phyloP scores from a whole-genome alignment of 1,284 basidiomycete species.

The Leccinum colubrinum region DNA sequence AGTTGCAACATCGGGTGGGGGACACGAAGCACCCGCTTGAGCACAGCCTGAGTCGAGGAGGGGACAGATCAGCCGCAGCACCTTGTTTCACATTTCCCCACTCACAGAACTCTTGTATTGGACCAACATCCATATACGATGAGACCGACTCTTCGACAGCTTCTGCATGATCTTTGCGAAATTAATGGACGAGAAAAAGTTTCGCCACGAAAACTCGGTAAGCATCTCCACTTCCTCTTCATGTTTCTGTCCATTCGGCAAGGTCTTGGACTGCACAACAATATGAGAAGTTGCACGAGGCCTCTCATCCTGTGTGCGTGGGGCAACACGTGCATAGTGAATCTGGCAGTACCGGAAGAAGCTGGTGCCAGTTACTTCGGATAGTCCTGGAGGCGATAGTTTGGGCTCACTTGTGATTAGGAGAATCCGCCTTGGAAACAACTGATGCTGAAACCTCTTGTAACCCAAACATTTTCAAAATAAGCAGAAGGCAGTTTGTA shows the following conservation, averaged over 20 bases:
- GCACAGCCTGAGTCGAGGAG: slow-evolving; percentile 64
- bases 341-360: slow-evolving; percentile 94
- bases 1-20: slow-evolving; percentile 93
- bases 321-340: slow-evolving; percentile 65
- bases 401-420: slow-evolving; percentile 71
- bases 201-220: slow-evolving; percentile 95
- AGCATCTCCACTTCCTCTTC: slow-evolving; percentile 91
- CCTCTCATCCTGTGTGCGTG: slow-evolving; percentile 57
- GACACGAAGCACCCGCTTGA: slow-evolving; percentile 93
- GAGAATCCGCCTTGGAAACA: slow-evolving; percentile 85
- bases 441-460: slow-evolving; percentile 88
- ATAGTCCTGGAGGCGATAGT: slow-evolving; percentile 1
- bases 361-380: slow-evolving; percentile 41
- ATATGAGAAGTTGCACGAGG: slow-evolving; percentile 56
- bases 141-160: slow-evolving; percentile 91
- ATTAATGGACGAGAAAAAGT: slow-evolving; percentile 98
- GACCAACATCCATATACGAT: slow-evolving; percentile 93
- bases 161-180: slow-evolving; percentile 99
- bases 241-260: slow-evolving; percentile 69
- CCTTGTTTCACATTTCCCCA: slow-evolving; percentile 11
- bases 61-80: slow-evolving; percentile 10
- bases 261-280: slow-evolving; percentile 48
- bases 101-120: slow-evolving; percentile 97
- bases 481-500: slow-evolving; percentile 91
- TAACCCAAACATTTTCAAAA: slow-evolving; percentile 97